These are phyloP conservation scores for Alternaria triticimaculans DNA, from an alignment of 2,329 filamentous ascomycete genomes.

Conservation along the genomic window DNA sequence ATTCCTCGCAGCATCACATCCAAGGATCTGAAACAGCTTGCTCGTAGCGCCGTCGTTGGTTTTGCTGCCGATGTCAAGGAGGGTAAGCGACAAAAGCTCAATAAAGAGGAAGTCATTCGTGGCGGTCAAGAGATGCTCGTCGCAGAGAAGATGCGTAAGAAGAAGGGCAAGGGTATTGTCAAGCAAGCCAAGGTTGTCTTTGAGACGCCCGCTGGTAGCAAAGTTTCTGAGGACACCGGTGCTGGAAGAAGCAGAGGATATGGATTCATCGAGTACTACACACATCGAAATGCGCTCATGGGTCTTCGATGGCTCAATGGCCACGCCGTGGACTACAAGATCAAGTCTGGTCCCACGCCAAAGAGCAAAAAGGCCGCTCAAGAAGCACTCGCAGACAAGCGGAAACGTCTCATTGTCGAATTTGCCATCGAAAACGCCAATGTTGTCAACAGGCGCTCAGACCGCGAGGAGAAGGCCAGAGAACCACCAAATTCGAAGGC, in stretches of 20 bases:
- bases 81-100: slow-evolving; percentile 76
- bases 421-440: slow-evolving; percentile 98
- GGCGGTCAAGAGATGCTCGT: slow-evolving; percentile 81
- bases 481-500: slow-evolving; percentile 48
- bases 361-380: slow-evolving; percentile 48
- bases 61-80: slow-evolving; percentile 90
- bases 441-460: slow-evolving; percentile 80
- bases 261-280: slow-evolving; percentile 96
- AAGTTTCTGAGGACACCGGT: slow-evolving; percentile 77
- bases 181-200: slow-evolving; percentile 95
- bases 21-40: slow-evolving; percentile 89
- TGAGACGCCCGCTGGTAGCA: slow-evolving; percentile 83
- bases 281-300: slow-evolving; percentile 93
- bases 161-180: slow-evolving; percentile 85
- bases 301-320: slow-evolving; percentile 93
- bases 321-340: slow-evolving; percentile 62
- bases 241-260: slow-evolving; percentile 89
- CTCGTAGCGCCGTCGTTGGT: slow-evolving; percentile 88
- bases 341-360: slow-evolving; percentile 53
- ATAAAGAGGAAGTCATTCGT: slow-evolving; percentile 85
- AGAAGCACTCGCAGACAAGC: slow-evolving; percentile 70
- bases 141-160: slow-evolving; percentile 78
- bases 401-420: slow-evolving; percentile 90
- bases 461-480: slow-evolving; percentile 65
- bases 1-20: slow-evolving; percentile 81